A percentile compares a stretch with the other conserved stretches of the same genome.
Conservation (phyloP, 495 filamentous ascomycete genomes). For the Geopyxis carbonaria region DNA sequence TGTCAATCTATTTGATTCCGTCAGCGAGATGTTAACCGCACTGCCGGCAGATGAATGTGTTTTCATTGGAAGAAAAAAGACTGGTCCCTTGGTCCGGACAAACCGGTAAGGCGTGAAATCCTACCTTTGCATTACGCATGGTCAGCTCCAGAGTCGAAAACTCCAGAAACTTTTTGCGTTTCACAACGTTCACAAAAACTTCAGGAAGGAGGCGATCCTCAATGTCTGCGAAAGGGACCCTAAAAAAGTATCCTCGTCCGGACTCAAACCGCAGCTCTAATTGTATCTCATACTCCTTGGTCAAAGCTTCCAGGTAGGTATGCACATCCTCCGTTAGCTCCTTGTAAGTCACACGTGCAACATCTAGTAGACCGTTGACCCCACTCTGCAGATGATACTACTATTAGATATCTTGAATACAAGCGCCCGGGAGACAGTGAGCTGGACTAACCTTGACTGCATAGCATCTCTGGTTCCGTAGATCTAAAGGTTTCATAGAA, state of each 20-base stretch:
- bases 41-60: no score
- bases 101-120: background rate
- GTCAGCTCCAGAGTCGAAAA: slow-evolving; percentile 74
- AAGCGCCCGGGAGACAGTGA: slow-evolving; percentile 3
- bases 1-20: slow-evolving; percentile 46
- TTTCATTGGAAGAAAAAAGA: no score
- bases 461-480: slow-evolving; percentile 83
- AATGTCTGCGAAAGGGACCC: slow-evolving; percentile 45
- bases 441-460: slow-evolving; percentile 53
- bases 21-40: no score
- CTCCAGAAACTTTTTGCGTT: slow-evolving; percentile 55
- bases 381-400: slow-evolving; percentile 41
- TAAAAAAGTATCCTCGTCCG: slow-evolving; percentile 63
- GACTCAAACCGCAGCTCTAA: slow-evolving; percentile 60
- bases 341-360: slow-evolving; percentile 72
- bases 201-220: slow-evolving; percentile 45
- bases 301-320: slow-evolving; percentile 48
- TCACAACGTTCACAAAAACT: slow-evolving; percentile 60
- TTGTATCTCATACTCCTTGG: slow-evolving; percentile 40
- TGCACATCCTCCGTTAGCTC: slow-evolving; percentile 63
- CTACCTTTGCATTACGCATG: slow-evolving; percentile 34
- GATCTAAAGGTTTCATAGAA: slow-evolving; percentile 62
- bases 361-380: slow-evolving; percentile 71
- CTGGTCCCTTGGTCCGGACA: no score
- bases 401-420: slow-evolving; percentile 6